These are phyloP conservation scores for Trichoderma hamatum DNA, from an alignment of 2,329 filamentous ascomycete species.

Conservation along the genomic window DNA sequence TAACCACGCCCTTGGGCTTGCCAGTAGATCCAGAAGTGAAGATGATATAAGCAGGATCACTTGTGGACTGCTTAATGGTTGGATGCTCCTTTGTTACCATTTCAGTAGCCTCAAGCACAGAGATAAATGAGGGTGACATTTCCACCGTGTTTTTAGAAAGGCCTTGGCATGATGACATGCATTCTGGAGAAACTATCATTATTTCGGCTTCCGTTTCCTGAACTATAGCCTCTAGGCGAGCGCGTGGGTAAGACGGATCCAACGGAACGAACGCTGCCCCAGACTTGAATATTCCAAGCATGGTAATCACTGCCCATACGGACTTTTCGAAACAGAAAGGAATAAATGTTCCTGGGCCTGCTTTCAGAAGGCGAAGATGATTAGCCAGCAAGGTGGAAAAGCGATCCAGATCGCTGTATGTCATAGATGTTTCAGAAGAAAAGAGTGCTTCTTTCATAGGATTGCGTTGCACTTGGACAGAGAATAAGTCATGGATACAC, in stretches of 20 bases:
- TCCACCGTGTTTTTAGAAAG: neutral
- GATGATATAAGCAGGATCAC: neutral
- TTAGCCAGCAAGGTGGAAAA: conserved; percentile 4
- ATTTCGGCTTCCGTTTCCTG: conserved; percentile 18
- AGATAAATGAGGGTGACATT: conserved; percentile 11
- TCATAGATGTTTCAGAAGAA: conserved; percentile 20
- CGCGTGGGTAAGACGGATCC: conserved; percentile 30
- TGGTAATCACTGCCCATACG: conserved; percentile 30
- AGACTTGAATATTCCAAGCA: conserved; percentile 36
- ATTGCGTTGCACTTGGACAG: neutral
- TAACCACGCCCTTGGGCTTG: conserved; percentile 19
- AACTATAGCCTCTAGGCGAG: conserved; percentile 9
- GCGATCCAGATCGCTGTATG: conserved; percentile 7
- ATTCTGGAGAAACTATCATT: conserved; percentile 21
- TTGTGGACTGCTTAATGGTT: neutral
- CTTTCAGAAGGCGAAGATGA: conserved; percentile 28
- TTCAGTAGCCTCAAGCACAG: neutral
- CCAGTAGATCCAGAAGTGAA: conserved; percentile 21
- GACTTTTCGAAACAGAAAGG: conserved; percentile 31
- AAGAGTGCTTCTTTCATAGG: conserved; percentile 24
- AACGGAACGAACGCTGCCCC: conserved; percentile 36
- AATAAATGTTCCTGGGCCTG: conserved; percentile 33
- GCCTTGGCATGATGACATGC: neutral
- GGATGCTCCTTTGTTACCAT: neutral
- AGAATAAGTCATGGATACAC: neutral